These are phyloP conservation scores for Lichtheimia ornata DNA, from an alignment of 371 early-diverging fungal species.

Conservation along the genomic window DNA sequence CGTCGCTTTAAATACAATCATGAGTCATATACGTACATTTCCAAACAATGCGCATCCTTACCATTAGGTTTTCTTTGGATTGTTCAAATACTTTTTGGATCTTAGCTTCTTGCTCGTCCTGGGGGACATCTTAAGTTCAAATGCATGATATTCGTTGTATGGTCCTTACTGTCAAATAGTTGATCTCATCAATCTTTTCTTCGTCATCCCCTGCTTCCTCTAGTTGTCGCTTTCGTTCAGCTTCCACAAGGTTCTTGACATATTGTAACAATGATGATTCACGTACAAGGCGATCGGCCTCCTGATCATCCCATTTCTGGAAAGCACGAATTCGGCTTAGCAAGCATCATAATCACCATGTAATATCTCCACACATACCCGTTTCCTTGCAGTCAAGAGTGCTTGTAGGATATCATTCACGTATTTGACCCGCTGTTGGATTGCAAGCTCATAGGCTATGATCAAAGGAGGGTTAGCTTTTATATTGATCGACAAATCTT, in stretches of 20 bases:
- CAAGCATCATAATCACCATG: background rate
- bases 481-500: background rate
- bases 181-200: conserved; percentile 40
- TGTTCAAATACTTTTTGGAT: conserved; percentile 49
- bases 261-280: conserved; percentile 66
- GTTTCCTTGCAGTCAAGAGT: conserved; percentile 56
- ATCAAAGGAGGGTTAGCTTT: too few relatives aligned
- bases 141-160: too few relatives aligned
- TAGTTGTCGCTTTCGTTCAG: conserved; percentile 46
- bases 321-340: background rate
- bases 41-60: conserved; percentile 10
- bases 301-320: conserved; percentile 68
- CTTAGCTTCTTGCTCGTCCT: conserved; percentile 43
- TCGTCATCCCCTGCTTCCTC: conserved; percentile 19
- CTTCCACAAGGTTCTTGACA: conserved; percentile 58
- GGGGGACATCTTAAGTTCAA: background rate
- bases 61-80: conserved; percentile 48
- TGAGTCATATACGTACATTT: too few relatives aligned
- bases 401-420: conserved; percentile 62
- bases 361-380: conserved; percentile 14
- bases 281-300: conserved; percentile 56
- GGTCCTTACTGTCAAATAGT: conserved; percentile 37
- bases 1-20: conserved; percentile 25
- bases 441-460: conserved; percentile 54
- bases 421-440: conserved; percentile 59